Evolutionary conservation across 2,329 filamentous ascomycete genomes (phyloP).

Genomic region (Colletotrichum musicola): DNA sequence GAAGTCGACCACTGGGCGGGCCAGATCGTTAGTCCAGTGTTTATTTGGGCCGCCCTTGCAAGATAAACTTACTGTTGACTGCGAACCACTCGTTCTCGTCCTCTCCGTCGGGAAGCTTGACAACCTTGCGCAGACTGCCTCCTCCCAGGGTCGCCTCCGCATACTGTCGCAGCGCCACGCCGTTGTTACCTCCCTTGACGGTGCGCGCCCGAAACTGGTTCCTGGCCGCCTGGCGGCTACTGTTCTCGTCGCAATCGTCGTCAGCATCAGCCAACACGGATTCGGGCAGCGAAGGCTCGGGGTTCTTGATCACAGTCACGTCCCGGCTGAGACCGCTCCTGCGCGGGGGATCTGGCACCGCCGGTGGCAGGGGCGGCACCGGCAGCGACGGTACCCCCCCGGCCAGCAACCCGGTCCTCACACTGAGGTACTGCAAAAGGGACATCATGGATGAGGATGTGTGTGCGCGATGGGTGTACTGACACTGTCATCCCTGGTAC

Average conservation of each 20-base stretch:
- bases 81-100: slow-evolving; percentile 98
- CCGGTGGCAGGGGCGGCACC: slow-evolving; percentile 21
- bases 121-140: slow-evolving; percentile 94
- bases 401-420: slow-evolving; percentile 43
- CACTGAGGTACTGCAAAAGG: slow-evolving; percentile 39
- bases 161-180: slow-evolving; percentile 95
- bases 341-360: slow-evolving; percentile 37
- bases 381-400: slow-evolving; percentile 27
- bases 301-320: slow-evolving; percentile 39
- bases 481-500: slow-evolving; percentile 40
- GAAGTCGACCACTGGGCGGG: slow-evolving; percentile 89
- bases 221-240: slow-evolving; percentile 83
- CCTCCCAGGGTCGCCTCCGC: slow-evolving; percentile 96
- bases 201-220: slow-evolving; percentile 92
- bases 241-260: slow-evolving; percentile 52
- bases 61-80: slow-evolving; percentile 82
- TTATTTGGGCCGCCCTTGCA: not conserved
- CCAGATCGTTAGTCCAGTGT: slow-evolving; percentile 41
- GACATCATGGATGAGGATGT: slow-evolving; percentile 34
- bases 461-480: slow-evolving; percentile 29
- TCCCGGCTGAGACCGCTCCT: slow-evolving; percentile 37
- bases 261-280: slow-evolving; percentile 47
- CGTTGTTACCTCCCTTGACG: slow-evolving; percentile 84
- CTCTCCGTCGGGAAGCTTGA: slow-evolving; percentile 96
- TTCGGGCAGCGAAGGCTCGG: slow-evolving; percentile 21